These are phyloP conservation scores for Xerocomus brunneocitrinus DNA, from an alignment of 768 basidiomycete species.

Conservation along the genomic window DNA sequence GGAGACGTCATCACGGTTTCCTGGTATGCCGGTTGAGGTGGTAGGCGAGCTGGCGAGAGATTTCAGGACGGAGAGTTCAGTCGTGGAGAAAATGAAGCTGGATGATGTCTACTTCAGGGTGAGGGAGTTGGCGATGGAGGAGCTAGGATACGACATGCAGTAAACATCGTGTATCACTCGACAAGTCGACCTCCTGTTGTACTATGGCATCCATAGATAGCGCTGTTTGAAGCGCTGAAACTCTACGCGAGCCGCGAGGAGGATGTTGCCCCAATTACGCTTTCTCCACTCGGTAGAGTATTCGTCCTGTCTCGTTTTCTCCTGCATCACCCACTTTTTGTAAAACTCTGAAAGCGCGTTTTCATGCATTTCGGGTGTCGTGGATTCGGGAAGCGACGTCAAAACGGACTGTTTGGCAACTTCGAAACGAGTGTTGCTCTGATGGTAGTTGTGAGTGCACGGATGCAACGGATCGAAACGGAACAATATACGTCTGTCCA, in stretches of 20 bases:
- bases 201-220: slow-evolving; percentile 15
- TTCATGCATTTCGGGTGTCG: slow-evolving; percentile 55
- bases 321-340: slow-evolving; percentile 68
- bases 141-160: slow-evolving; percentile 36
- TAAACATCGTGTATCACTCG: slow-evolving; percentile 3
- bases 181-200: slow-evolving; percentile 41
- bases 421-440: slow-evolving; percentile 84
- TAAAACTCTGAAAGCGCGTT: slow-evolving; percentile 71
- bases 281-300: slow-evolving; percentile 68
- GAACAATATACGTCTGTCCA: slow-evolving; percentile 68
- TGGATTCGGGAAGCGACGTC: slow-evolving; percentile 46
- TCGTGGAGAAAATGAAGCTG: slow-evolving; percentile 50
- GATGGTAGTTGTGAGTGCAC: slow-evolving; percentile 6
- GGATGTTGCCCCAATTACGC: slow-evolving; percentile 53
- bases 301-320: slow-evolving; percentile 48
- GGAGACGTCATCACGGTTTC: slow-evolving; percentile 69
- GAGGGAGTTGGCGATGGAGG: slow-evolving; percentile 55
- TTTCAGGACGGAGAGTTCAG: slow-evolving; percentile 57
- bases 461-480: background rate
- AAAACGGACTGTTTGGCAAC: slow-evolving; percentile 59
- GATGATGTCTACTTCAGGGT: slow-evolving; percentile 60
- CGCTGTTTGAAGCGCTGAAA: slow-evolving; percentile 40
- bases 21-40: slow-evolving; percentile 65
- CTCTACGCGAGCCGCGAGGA: slow-evolving; percentile 54
- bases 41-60: slow-evolving; percentile 55